Conservation (phyloP, 768 basidiomycete genomes). For the Myochromella boudieri region DNA sequence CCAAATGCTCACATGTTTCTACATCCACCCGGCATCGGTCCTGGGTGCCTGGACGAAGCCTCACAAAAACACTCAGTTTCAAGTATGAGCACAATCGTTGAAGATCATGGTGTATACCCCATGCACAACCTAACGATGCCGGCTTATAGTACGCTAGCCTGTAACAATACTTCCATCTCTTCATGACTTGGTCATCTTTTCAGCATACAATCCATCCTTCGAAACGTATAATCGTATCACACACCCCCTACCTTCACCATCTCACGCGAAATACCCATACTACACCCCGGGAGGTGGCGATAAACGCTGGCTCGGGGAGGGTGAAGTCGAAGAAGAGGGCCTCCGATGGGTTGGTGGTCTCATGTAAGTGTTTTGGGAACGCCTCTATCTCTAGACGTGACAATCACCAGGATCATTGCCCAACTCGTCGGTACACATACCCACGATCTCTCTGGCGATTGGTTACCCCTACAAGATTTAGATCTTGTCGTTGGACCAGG, state of each 20-base stretch:
- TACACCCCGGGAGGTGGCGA: slow-evolving; percentile 71
- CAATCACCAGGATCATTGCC: slow-evolving; percentile 51
- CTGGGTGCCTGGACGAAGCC: slow-evolving; percentile 10
- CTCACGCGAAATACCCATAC: slow-evolving; percentile 68
- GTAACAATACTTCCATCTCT: not conserved
- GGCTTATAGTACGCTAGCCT: slow-evolving; percentile 27
- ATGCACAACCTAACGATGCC: slow-evolving; percentile 28
- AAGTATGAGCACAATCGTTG: slow-evolving; percentile 22
- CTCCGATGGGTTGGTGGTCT: slow-evolving; percentile 71
- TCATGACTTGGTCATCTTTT: slow-evolving; percentile 20
- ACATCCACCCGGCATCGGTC: slow-evolving; percentile 64
- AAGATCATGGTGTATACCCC: slow-evolving; percentile 48
- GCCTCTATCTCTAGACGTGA: not conserved
- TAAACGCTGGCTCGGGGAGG: slow-evolving; percentile 56
- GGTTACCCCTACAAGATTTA: slow-evolving; percentile 41
- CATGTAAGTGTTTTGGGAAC: slow-evolving; percentile 36
- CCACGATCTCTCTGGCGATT: slow-evolving; percentile 32
- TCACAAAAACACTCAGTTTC: slow-evolving; percentile 11
- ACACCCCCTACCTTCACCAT: slow-evolving; percentile 55
- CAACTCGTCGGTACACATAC: slow-evolving; percentile 53
- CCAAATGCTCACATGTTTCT: slow-evolving; percentile 66
- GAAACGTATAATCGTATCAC: slow-evolving; percentile 43
- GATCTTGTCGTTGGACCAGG: slow-evolving; percentile 48
- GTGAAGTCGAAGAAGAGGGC: slow-evolving; percentile 56
- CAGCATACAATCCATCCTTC: slow-evolving; percentile 29